Evolutionary conservation across 1,139 yeast genomes (phyloP), one percentile per base, ranked within the genome.

Genomic region (Saccharomyces hybrid): DNA sequence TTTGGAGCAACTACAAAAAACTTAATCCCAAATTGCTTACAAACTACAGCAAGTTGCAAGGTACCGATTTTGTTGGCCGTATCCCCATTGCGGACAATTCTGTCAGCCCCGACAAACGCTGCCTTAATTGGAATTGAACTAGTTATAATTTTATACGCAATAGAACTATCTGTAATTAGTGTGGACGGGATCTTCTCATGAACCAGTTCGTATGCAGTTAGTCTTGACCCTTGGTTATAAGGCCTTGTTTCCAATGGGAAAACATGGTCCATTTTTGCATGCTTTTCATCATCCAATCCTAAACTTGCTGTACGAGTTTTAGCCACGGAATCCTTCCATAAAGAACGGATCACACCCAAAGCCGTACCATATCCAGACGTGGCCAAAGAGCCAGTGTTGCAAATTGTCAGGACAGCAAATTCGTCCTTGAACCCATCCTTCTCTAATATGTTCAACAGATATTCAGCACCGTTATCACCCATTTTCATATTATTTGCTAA

Each of bases 311-410:
- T 26, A 11, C 58, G 47, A 4, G 59, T 59, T 19, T 64, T 60
- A 3, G 55, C 60, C 47, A 70, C 64, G 48, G 84, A 75, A 38
- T 73, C 70, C 12, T 72, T 67, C 75, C 80, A 77, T 26, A 88
- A 75, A 0, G 96, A 82, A 61, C 98, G 80, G 51, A 93, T 83
- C 26, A 91, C 88, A 16, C 98, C 98, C 48, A 93, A 77, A 0
- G 98, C 98, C 6, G 99, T 93, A 24, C 99, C 99, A 67, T 90
- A 93, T 1, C 98, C 98, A 2, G 98, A 89, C 2, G 98, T 93
- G 1, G 99, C 99, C 59, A 93, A 75, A 0, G 98, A 88, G 0
- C 95, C 95, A 1, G 93, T 86, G 68, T 86, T 86, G 66, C 93
- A 86, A 55, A 91, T 87, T 1, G 98, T 93, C 67, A 91, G 72